These are phyloP conservation scores for Paramarasmius palmivorus DNA, from an alignment of 1,284 basidiomycete species.

Conservation along the genomic window DNA sequence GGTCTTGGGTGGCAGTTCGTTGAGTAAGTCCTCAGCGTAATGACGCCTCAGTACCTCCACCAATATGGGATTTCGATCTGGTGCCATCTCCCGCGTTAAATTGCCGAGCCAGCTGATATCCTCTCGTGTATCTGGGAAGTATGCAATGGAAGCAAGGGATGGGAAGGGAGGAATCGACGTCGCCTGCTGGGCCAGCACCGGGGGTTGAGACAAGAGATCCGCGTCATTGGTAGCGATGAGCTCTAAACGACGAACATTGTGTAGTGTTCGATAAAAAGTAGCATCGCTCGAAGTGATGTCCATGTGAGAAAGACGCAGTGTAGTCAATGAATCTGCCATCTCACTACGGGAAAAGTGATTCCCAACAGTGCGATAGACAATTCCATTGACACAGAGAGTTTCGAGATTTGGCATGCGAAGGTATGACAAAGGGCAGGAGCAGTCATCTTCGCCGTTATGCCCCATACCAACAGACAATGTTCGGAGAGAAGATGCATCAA, in stretches of 20 bases:
- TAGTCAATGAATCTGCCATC: conserved; percentile 6
- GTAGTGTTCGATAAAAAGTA: background rate
- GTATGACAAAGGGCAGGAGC: conserved; percentile 12
- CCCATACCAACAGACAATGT: conserved; percentile 19
- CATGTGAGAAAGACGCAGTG: conserved; percentile 4
- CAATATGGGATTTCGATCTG: no score
- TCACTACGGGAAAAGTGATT: conserved; percentile 1
- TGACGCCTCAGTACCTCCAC: background rate
- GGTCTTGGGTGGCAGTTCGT: background rate
- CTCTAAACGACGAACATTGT: background rate
- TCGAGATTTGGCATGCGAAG: conserved; percentile 22
- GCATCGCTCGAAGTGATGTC: background rate
- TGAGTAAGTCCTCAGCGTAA: background rate
- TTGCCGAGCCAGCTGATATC: no score
- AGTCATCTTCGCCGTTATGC: conserved; percentile 19
- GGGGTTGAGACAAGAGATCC: background rate
- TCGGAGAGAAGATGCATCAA: conserved; percentile 17
- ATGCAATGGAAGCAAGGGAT: no score
- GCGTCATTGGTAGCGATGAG: background rate
- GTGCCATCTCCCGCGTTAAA: no score
- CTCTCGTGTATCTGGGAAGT: no score
- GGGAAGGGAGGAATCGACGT: no score
- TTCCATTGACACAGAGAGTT: conserved; percentile 21
- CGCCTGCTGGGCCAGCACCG: no score
- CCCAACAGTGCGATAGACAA: background rate